Conservation (phyloP, 2,329 filamentous ascomycete species). For the Fusarium sp. region DNA sequence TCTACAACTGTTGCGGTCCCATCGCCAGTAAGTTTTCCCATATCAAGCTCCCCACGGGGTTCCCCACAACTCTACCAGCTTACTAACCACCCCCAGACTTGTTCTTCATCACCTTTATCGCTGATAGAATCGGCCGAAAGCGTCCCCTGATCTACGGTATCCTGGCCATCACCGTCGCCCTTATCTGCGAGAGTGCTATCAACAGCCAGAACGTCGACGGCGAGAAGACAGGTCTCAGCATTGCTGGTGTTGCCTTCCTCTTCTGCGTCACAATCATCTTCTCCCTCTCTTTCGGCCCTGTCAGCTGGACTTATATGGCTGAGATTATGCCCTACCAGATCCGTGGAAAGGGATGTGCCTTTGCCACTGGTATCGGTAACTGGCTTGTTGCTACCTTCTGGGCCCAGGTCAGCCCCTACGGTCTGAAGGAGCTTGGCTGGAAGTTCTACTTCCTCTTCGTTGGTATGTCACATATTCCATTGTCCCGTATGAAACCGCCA, state of each 20-base stretch:
- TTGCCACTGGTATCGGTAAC: constrained; percentile 43
- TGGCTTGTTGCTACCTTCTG: constrained; percentile 58
- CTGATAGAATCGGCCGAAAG: constrained; percentile 71
- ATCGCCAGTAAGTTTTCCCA: constrained; percentile 52
- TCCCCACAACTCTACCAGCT: neutral
- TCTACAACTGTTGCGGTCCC: constrained; percentile 71
- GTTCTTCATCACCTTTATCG: constrained; percentile 68
- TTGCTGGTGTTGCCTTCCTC: constrained; percentile 70
- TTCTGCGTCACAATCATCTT: constrained; percentile 66
- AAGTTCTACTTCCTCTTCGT: constrained; percentile 54
- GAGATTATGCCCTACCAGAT: constrained; percentile 75
- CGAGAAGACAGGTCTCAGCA: constrained; percentile 57
- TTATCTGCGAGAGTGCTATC: constrained; percentile 68
- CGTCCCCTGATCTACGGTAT: constrained; percentile 75
- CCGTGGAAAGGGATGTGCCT: constrained; percentile 50
- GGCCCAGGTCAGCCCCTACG: constrained; percentile 68
- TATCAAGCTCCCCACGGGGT: neutral
- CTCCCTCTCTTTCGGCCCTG: constrained; percentile 64
- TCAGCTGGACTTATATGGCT: constrained; percentile 69
- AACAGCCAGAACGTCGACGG: constrained; percentile 61
- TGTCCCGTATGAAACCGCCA: constrained; percentile 47
- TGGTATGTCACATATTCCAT: constrained; percentile 17
- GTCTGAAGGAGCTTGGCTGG: constrained; percentile 53
- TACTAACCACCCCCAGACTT: constrained; percentile 51
- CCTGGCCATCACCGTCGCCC: constrained; percentile 65